Base-by-base conservation (phyloP, 2,329 filamentous ascomycete species). In the Aphanoascus verrucosus region DNA sequence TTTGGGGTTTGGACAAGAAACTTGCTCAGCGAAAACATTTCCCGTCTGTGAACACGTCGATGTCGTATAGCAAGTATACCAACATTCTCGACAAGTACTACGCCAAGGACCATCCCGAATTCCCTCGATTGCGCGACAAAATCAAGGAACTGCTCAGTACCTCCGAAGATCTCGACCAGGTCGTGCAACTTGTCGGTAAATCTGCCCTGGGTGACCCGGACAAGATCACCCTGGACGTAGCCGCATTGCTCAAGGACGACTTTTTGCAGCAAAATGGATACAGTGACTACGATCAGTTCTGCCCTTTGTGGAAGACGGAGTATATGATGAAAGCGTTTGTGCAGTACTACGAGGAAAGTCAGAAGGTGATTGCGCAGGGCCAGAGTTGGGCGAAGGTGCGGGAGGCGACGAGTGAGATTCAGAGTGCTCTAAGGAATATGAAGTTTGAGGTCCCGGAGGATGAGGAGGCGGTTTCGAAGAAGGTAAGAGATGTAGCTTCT, bases 271-370 rank as follows among this genome's bases (percentile, higher is more conserved):
- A 98, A 72, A 98, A 98, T 75, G 93, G 93, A 59, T 98, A 98
- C 81, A 93, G 86, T 61, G 88, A 97, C 72, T 97, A 98, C 69
- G 93, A 98, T 68, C 90, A 97, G 75, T 98, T 94, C 82, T 98
- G 93, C 68, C 93, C 93, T 48, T 81, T 98, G 66, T 98, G 93
- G 93, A 98, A 98, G 84, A 98, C 93, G 0, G 86, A 94, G 71
- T 98, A 93, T 85, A 97, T 98, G 93, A 98, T 98, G 93, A 96
- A 94, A 81, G 85, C 88, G 59, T 97, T 98, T 83, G 87, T 98
- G 78, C 87, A 85, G 55, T 98, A 91, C 81, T 88, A 96, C 69
- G 94, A 98, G 65, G 93, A 98, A 77, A 84, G 88, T 20, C 91
- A 97, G 71, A 97, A 96, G 81, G 89, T 88, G 5, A 81, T 98